Evolutionary conservation across 1,284 basidiomycete species (phyloP), one percentile per base, ranked within the genome.

Genomic region (Phylloboletellus chloephorus): DNA sequence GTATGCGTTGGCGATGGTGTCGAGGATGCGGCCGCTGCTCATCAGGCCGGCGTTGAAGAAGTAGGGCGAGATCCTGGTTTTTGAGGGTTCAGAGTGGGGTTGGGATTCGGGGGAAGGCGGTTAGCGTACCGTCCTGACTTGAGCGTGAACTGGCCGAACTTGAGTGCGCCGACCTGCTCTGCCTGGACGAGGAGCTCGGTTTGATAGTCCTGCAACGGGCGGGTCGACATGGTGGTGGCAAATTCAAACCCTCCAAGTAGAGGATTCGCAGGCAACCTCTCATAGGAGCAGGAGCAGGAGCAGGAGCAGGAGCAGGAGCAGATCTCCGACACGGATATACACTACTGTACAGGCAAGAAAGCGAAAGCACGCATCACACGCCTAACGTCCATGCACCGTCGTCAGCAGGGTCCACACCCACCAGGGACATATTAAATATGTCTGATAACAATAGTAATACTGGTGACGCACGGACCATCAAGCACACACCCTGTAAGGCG

Each of bases 21-120:
- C 68, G 25, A 98, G 78, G 29, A 95, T 81, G 1, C 81, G 76
- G 0, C 94, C 90, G 4, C 86, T 83, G 64, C 85, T 91, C 50
- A 98, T 73, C 9, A 89, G 73, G 7, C 91, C 90, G 1, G 91
- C 90, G 61, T 98, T 97, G 77, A 97, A 94, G 65, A 98, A 98
- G 69, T 98, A 98, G 1, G 95, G 95, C 10, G 93, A 96, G 43
- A 77, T 68, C 26, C 89, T 91, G 61, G 15, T 28, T 8, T 4
- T 16, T 11, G 22, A 21, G 35, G 22, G 31, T 10, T n/a, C 5
- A 15, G 3, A 11, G n/a, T 11, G n/a, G 33, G 20, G 20, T 26
- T 10, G 37, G 39, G 23, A 30, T 35, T 32, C 19, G 13, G n/a
- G 29, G 2, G 9, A 22, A 23, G 12, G 17, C 19, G 3, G 21